Percentiles rank a stretch among this genome's conserved stretches.
These are phyloP conservation scores for Groenewaldozyma salmanticensis DNA, from an alignment of 805 yeast genomes.

Conservation along the genomic window DNA sequence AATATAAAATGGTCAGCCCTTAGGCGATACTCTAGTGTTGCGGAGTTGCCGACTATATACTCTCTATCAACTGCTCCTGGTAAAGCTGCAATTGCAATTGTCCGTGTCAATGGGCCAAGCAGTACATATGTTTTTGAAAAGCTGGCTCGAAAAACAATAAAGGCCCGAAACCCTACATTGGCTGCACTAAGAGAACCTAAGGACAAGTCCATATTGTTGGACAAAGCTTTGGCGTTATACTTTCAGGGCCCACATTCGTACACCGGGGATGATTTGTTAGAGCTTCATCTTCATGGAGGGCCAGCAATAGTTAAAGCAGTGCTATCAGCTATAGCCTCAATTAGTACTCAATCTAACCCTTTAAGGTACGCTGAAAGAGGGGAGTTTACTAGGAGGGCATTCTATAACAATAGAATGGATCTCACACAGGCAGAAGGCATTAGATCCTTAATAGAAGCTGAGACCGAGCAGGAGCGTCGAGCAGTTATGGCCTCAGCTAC, in stretches of 20 bases:
- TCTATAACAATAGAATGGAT: conserved; percentile 73
- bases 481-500: conserved; percentile 66
- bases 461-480: conserved; percentile 77
- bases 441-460: conserved; percentile 81
- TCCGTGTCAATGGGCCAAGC: conserved; percentile 71
- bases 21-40: background rate
- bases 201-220: conserved; percentile 37
- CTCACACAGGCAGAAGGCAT: conserved; percentile 88
- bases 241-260: conserved; percentile 70
- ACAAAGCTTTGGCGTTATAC: conserved; percentile 63
- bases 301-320: conserved; percentile 70
- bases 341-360: conserved; percentile 25
- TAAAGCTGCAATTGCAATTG: conserved; percentile 77
- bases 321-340: conserved; percentile 44
- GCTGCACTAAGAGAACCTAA: conserved; percentile 43
- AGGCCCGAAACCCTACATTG: conserved; percentile 27
- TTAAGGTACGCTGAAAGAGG: conserved; percentile 87
- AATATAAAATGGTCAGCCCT: background rate
- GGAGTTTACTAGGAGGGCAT: conserved; percentile 83
- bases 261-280: conserved; percentile 88
- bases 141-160: conserved; percentile 43
- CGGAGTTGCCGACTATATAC: conserved; percentile 57
- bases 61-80: conserved; percentile 82
- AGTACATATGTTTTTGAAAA: conserved; percentile 29
- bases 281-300: conserved; percentile 92